These are phyloP conservation scores for Eucommia ulmoides DNA, from an alignment of 257 asterid genomes.

Conservation along the genomic window DNA sequence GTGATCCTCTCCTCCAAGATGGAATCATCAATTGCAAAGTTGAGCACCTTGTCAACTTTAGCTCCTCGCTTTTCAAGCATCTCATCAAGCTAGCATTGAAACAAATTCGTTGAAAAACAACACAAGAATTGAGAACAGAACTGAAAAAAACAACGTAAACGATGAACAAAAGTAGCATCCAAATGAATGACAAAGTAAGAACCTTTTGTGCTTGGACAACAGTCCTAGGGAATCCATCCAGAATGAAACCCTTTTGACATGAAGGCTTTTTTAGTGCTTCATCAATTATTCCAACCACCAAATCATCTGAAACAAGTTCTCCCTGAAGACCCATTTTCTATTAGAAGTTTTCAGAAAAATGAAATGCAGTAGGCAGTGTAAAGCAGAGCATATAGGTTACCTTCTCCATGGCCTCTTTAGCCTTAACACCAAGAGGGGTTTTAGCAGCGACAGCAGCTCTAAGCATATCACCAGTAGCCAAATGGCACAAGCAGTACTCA, in stretches of 20 bases:
- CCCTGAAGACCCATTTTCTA: background rate
- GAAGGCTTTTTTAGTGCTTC: conserved; percentile 1
- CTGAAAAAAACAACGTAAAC: background rate
- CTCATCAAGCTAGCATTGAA: background rate
- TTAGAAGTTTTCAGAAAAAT: background rate
- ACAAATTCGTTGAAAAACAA: too few species aligned
- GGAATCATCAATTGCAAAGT: conserved; percentile 1
- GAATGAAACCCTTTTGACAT: conserved; percentile 1
- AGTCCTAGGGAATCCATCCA: conserved; percentile 1
- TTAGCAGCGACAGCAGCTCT: conserved; percentile 1
- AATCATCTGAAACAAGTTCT: conserved; percentile 1
- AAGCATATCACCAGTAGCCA: conserved; percentile 1
- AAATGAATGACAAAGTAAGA: background rate
- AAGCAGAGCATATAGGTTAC: background rate
- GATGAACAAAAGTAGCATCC: background rate
- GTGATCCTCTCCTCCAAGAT: conserved; percentile 1
- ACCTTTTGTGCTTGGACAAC: conserved; percentile 1
- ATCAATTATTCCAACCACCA: conserved; percentile 1
- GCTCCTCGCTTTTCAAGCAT: conserved; percentile 1
- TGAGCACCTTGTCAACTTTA: background rate
- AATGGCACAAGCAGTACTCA: conserved; percentile 1
- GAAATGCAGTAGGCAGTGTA: background rate
- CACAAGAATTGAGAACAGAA: too few species aligned
- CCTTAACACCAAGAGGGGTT: background rate
- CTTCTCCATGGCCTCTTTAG: conserved; percentile 3